phyloP scores from a whole-genome alignment of 1,139 yeast species.

The Casaregolazyma lundiana region DNA sequence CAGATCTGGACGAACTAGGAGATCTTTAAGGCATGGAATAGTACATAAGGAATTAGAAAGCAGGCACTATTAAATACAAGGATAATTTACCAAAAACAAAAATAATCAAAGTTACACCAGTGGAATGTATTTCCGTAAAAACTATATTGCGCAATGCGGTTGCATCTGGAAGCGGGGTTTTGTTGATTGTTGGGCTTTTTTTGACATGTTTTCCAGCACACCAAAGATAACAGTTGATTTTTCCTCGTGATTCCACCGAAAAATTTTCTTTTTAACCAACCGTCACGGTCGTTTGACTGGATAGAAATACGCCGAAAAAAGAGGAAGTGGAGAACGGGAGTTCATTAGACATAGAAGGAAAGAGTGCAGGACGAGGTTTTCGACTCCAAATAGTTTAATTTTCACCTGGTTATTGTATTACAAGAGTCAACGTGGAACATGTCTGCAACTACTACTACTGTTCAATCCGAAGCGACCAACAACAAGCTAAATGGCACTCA shows the following conservation, averaged over 20 bases:
- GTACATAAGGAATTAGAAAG: not conserved
- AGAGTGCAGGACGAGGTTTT: not conserved
- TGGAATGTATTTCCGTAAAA: too few species aligned
- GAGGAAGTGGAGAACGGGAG: conserved; percentile 1
- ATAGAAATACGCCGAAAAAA: not conserved
- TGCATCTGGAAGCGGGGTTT: not conserved
- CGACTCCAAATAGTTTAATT: not conserved
- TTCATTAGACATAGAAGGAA: not conserved
- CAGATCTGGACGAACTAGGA: conserved; percentile 14
- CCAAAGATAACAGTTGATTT: conserved; percentile 1
- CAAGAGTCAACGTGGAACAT: not conserved
- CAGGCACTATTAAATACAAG: not conserved
- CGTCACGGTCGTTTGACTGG: conserved; percentile 1
- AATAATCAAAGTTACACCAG: not conserved
- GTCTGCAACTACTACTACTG: conserved; percentile 6
- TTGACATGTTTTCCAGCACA: not conserved
- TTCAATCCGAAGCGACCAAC: not conserved
- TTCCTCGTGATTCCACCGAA: conserved; percentile 5
- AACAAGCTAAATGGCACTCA: not conserved
- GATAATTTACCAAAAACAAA: not conserved
- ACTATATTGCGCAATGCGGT: not conserved
- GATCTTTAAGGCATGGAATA: conserved; percentile 10
- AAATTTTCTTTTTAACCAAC: conserved; percentile 1
- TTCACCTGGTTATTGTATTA: not conserved
- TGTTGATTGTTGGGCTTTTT: not conserved